Conservation (phyloP, 306 rosid species). For the Parietaria judaica region DNA sequence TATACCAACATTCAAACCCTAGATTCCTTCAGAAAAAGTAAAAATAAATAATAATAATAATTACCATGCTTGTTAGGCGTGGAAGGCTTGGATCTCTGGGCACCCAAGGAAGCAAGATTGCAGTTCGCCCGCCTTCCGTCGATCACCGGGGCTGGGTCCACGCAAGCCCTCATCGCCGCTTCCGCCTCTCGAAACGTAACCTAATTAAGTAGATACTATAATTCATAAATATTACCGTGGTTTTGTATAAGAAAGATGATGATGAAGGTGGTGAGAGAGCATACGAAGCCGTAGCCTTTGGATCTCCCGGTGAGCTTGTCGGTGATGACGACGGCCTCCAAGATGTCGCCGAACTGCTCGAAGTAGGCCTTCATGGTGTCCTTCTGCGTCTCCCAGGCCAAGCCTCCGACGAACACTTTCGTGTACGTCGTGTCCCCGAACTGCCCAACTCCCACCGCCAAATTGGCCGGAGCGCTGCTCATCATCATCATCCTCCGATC, state of each 20-base stretch:
- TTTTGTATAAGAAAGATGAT: not conserved
- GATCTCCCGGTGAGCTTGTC: conserved; percentile 98
- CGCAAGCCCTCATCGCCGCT: conserved; percentile 98
- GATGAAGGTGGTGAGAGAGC: conserved; percentile 1
- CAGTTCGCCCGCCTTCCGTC: conserved; percentile 96
- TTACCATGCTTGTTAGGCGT: conserved; percentile 71
- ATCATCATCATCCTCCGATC: not conserved
- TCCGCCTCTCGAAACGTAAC: conserved; percentile 88
- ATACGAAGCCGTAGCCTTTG: conserved; percentile 97
- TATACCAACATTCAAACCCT: too few relatives aligned
- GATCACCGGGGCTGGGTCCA: conserved; percentile 92
- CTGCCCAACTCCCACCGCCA: conserved; percentile 43
- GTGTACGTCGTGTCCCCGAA: conserved; percentile 97
- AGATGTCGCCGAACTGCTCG: conserved; percentile 96
- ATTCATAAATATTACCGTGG: too few relatives aligned
- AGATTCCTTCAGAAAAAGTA: not conserved
- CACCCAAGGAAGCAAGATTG: conserved; percentile 97
- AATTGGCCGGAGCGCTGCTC: conserved; percentile 19
- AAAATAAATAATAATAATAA: not conserved
- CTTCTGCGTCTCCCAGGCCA: conserved; percentile 99
- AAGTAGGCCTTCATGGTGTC: conserved; percentile 95
- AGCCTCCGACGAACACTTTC: conserved; percentile 91
- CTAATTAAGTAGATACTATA: conserved; percentile 16
- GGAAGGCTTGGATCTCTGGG: conserved; percentile 98
- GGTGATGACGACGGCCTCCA: conserved; percentile 99